Percentiles rank a stretch among this genome's conserved stretches.
Evolutionary conservation across 176 grass and related monocot genomes (phyloP).

Genomic region (Rhynchospora tenuis): DNA sequence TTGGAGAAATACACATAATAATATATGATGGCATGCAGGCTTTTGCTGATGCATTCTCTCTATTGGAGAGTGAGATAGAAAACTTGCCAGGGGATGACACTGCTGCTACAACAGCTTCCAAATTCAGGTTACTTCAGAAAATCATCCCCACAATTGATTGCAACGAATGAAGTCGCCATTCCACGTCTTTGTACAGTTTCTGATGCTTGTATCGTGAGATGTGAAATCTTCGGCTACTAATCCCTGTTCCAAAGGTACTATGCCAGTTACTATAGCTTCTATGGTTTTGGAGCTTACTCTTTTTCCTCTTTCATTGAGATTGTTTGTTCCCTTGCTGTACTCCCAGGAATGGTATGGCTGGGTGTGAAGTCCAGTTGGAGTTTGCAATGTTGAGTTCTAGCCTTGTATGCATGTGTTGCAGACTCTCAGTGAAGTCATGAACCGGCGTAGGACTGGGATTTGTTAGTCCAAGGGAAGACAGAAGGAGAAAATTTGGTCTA

Average conservation of each 20-base stretch:
- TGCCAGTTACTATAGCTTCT: neutral
- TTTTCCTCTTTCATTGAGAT: neutral
- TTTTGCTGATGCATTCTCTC: slow-evolving; percentile 85
- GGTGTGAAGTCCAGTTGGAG: neutral
- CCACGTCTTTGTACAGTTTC: neutral
- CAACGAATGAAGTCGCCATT: slow-evolving; percentile 33
- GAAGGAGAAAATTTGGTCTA: too few species aligned
- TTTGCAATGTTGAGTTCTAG: slow-evolving; percentile 3
- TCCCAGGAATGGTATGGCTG: neutral
- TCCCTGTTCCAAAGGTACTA: slow-evolving; percentile 2
- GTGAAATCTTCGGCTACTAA: neutral
- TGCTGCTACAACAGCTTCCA: slow-evolving; percentile 29
- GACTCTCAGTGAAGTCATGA: neutral
- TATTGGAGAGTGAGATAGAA: slow-evolving; percentile 78
- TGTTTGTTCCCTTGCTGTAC: neutral
- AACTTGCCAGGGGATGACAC: slow-evolving; percentile 52
- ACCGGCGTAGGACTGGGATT: neutral
- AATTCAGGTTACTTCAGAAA: slow-evolving; percentile 75
- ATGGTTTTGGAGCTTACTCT: neutral
- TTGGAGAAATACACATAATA: slow-evolving; percentile 8
- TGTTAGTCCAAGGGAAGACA: neutral
- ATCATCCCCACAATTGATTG: slow-evolving; percentile 84
- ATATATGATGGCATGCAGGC: slow-evolving; percentile 40
- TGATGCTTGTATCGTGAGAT: neutral
- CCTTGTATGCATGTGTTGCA: neutral